phyloP scores from a whole-genome alignment of 768 basidiomycete genomes.

The Kwoniella heveanensis region DNA sequence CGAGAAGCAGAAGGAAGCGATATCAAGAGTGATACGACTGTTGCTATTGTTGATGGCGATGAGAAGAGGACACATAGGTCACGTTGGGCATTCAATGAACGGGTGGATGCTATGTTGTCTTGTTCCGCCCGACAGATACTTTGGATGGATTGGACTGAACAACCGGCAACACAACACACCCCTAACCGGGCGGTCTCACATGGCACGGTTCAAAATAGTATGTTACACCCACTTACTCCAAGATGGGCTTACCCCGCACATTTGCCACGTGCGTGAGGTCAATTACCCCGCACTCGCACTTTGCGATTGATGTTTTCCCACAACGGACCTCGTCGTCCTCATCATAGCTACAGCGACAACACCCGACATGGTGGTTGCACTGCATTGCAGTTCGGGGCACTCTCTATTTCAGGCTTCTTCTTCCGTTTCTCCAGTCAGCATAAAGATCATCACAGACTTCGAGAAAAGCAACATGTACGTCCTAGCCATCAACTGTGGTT shows the following conservation, averaged over 20 bases:
- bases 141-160: not conserved
- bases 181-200: not conserved
- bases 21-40: not conserved
- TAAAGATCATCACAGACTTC: too few species aligned
- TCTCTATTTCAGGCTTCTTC: too few species aligned
- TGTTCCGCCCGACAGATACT: not conserved
- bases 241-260: not conserved
- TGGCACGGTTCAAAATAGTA: not conserved
- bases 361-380: not conserved
- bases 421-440: too few species aligned
- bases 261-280: slow-evolving; percentile 21
- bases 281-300: slow-evolving; percentile 20
- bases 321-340: not conserved
- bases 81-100: not conserved
- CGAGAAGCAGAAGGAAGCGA: not conserved
- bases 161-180: slow-evolving; percentile 5
- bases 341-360: slow-evolving; percentile 2
- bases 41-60: not conserved
- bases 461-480: slow-evolving; percentile 52
- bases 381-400: slow-evolving; percentile 6
- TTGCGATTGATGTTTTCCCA: slow-evolving; percentile 1
- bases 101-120: not conserved
- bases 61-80: slow-evolving; percentile 1
- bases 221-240: not conserved
- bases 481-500: slow-evolving; percentile 76